phyloP scores from a whole-genome alignment of 1,284 basidiomycete genomes.

The Rhodotorula sp. region DNA sequence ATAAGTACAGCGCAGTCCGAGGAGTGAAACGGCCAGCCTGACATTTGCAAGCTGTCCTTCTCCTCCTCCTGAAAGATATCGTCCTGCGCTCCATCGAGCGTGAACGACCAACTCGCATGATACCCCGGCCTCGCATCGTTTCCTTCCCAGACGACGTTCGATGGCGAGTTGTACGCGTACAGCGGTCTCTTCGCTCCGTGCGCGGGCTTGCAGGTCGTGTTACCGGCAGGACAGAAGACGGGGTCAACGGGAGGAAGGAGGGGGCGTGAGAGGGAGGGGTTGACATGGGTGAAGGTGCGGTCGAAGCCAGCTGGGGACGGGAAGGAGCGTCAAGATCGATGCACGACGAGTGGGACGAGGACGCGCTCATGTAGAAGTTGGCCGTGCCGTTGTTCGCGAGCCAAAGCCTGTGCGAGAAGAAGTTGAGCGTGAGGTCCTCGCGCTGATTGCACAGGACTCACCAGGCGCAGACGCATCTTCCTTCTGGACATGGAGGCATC shows the following conservation, averaged over 20 bases:
- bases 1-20: neutral
- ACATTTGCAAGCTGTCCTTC: too few species aligned
- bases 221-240: slow-evolving; percentile 5
- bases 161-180: slow-evolving; percentile 23
- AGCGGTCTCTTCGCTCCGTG: slow-evolving; percentile 33
- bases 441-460: neutral
- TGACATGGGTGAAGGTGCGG: slow-evolving; percentile 10
- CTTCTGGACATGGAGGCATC: slow-evolving; percentile 30
- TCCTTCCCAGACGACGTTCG: slow-evolving; percentile 15
- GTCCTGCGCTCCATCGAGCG: slow-evolving; percentile 24
- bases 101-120: slow-evolving; percentile 13
- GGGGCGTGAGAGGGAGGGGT: neutral
- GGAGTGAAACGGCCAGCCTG: neutral
- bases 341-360: neutral
- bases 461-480: slow-evolving; percentile 36
- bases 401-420: slow-evolving; percentile 6
- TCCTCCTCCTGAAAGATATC: slow-evolving; percentile 23
- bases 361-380: slow-evolving; percentile 21
- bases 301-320: neutral
- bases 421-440: neutral
- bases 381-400: slow-evolving; percentile 24
- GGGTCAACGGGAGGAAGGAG: slow-evolving; percentile 27
- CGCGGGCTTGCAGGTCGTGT: neutral
- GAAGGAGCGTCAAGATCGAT: neutral
- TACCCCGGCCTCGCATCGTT: slow-evolving; percentile 23